A percentile compares a stretch with the other conserved stretches of the same genome.
Evolutionary conservation across 495 filamentous ascomycete species (phyloP).

Genomic region (Diplogelasinospora grovesii): DNA sequence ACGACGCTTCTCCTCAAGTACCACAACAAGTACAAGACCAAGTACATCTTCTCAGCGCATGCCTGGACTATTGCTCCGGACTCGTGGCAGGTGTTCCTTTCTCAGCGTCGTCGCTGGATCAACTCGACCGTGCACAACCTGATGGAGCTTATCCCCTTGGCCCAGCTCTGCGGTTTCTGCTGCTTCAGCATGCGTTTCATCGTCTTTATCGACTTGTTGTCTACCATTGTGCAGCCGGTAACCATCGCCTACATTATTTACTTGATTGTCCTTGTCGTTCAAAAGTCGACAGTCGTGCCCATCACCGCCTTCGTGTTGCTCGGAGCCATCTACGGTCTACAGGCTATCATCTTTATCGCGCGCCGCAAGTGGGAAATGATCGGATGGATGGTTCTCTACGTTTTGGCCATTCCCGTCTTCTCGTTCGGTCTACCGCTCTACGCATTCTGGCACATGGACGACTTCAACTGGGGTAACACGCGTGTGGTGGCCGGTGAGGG

Average conservation of each 20-base stretch:
- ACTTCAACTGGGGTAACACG: constrained; percentile 97
- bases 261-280: constrained; percentile 66
- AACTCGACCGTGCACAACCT: constrained; percentile 99
- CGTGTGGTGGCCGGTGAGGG: constrained; percentile 95
- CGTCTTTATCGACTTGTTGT: constrained; percentile 89
- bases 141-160: constrained; percentile 86
- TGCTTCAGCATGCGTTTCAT: constrained; percentile 99
- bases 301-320: constrained; percentile 82
- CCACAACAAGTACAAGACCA: constrained; percentile 92
- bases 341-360: constrained; percentile 94
- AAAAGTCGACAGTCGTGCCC: constrained; percentile 58
- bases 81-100: constrained; percentile 88
- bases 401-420: constrained; percentile 88
- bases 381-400: constrained; percentile 97
- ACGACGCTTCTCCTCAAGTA: constrained; percentile 92
- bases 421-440: constrained; percentile 87
- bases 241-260: constrained; percentile 89
- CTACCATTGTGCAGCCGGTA: constrained; percentile 86
- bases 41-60: constrained; percentile 87
- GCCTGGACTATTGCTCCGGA: constrained; percentile 97
- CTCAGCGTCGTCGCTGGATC: constrained; percentile 98
- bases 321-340: constrained; percentile 90
- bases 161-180: constrained; percentile 97
- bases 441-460: constrained; percentile 99
- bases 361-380: constrained; percentile 98